Base-by-base conservation (phyloP, 2,329 filamentous ascomycete species). In the Raffaelea ambrosiae region DNA sequence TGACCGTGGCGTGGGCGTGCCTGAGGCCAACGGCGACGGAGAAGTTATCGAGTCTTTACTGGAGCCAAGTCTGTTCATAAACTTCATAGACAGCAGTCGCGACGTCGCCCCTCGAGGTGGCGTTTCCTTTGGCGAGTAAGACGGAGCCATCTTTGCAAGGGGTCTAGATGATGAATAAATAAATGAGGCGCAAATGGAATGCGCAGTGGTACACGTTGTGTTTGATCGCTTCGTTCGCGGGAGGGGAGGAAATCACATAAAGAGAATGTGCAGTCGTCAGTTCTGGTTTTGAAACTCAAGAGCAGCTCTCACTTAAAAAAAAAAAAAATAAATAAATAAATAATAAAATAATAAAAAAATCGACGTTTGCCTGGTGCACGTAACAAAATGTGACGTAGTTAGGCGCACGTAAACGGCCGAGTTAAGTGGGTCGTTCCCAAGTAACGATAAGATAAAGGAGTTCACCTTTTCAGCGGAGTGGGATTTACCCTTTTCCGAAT, bases 71-170 rank as follows among this genome's bases (percentile, higher is more conserved):
- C 90, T 80, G 72, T 95, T 90, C 90, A 96, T 96, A 63, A 96
- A 96, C 71, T 95, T 95, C 89, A 95, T 96, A 35, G 86, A 90
- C 61, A 94, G 74, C 43, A 96, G 82, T 56, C 89, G 83, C 50
- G 85, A 90, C 53, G 90, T 95, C 81, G 44, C 94, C 79, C 22
- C 53, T 46, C 48, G 54, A 22, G 43, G 49, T 29, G 52, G 50
- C 46, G 54, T 81, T 18, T 57, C 53, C 40, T 58, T 48, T 18
- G 51, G 41, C 18, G 48, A 47, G 29, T 19, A 31, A 20, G 49
- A 20, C 16, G 53, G 47, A 10, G 48, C 50, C 48, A 47, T 50
- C 22, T 18, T 49, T 39, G n/a, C n/a, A n/a, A n/a, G n/a, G n/a
- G n/a, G n/a, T n/a, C n/a, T n/a, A n/a, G n/a, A n/a, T n/a, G n/a